These are phyloP conservation scores for Barbarea vulgaris DNA, from an alignment of 345 rosid genomes.

Conservation along the genomic window DNA sequence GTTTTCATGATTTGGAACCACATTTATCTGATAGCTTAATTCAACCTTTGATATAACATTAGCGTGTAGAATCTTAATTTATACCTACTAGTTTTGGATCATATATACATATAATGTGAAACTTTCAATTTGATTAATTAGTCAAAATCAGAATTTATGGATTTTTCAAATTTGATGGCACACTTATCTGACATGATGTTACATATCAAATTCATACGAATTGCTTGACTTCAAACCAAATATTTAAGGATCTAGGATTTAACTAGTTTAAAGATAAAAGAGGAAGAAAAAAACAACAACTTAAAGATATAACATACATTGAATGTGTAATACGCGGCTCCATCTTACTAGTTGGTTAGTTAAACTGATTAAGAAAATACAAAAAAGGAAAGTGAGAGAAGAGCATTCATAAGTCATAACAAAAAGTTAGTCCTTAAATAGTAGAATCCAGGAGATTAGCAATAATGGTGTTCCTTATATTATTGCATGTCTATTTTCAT, in stretches of 20 bases:
- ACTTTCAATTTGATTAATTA: neutral
- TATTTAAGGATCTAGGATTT: neutral
- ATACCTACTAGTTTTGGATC: conserved; percentile 20
- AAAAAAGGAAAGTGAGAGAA: conserved; percentile 23
- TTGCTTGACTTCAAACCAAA: neutral
- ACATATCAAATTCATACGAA: neutral
- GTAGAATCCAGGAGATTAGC: conserved; percentile 29
- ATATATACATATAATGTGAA: too few relatives aligned
- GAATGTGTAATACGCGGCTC: conserved; percentile 26
- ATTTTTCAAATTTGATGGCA: conserved; percentile 8
- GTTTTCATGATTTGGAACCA: neutral
- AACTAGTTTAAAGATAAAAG: neutral
- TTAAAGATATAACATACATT: conserved; percentile 1
- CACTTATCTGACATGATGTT: conserved; percentile 11
- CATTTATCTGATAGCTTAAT: neutral
- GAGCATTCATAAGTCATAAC: neutral
- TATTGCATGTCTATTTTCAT: conserved; percentile 42
- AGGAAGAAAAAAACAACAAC: neutral
- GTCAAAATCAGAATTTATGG: neutral
- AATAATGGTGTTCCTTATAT: conserved; percentile 38
- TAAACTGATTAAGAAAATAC: conserved; percentile 18
- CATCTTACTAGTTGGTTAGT: conserved; percentile 20
- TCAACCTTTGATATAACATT: conserved; percentile 23
- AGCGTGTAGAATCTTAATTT: conserved; percentile 9
- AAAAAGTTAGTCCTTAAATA: conserved; percentile 23